Evolutionary conservation across 192 early-diverging fungal species (phyloP).

Genomic region (Coemansia sp.): DNA sequence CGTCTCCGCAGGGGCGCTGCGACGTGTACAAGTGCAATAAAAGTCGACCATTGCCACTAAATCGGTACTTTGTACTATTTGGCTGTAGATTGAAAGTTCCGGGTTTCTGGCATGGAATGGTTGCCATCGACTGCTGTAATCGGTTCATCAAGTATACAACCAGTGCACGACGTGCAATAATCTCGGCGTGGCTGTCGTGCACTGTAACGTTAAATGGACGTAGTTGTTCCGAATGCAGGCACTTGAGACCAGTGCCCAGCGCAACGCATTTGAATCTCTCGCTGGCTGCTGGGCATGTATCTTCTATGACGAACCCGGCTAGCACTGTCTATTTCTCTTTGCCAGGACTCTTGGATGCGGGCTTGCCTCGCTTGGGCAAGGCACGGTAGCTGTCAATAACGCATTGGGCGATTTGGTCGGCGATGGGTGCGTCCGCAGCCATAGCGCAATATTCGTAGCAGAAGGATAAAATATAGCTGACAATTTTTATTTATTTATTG

Average conservation of each 20-base stretch:
- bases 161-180: conserved; percentile 81
- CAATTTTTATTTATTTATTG: background rate
- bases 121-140: background rate
- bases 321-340: conserved; percentile 86
- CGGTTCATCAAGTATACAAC: conserved; percentile 58
- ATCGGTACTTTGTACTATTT: background rate
- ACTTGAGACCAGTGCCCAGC: conserved; percentile 83
- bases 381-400: conserved; percentile 59
- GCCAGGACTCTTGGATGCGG: conserved; percentile 40
- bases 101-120: background rate
- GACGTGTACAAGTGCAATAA: conserved; percentile 42
- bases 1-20: conserved; percentile 49
- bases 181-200: conserved; percentile 88
- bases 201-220: conserved; percentile 65
- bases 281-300: background rate
- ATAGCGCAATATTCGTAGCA: background rate
- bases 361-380: conserved; percentile 81
- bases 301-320: conserved; percentile 67
- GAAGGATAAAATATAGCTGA: background rate
- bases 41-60: background rate
- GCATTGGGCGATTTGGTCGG: conserved; percentile 54
- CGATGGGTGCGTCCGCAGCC: background rate
- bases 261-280: conserved; percentile 28
- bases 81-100: background rate
- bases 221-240: conserved; percentile 65